These are phyloP conservation scores for Malus hybrid DNA, from an alignment of 331 rosid genomes.

Conservation along the genomic window DNA sequence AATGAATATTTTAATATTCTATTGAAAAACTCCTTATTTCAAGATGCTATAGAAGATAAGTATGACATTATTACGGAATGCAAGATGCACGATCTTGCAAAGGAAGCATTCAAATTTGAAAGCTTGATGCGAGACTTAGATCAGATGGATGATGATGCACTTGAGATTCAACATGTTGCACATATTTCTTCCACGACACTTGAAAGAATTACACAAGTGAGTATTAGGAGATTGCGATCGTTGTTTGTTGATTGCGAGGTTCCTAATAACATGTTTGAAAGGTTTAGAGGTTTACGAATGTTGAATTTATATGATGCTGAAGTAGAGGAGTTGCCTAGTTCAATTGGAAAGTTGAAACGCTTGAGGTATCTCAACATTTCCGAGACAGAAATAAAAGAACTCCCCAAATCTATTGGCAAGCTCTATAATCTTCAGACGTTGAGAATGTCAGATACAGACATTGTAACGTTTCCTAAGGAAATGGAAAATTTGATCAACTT, in stretches of 20 bases:
- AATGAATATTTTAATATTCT: too few species aligned
- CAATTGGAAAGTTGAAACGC: neutral
- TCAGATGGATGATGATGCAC: too few species aligned
- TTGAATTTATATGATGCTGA: neutral
- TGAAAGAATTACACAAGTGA: too few species aligned
- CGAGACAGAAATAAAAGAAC: neutral
- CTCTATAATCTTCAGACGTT: neutral
- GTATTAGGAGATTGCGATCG: neutral
- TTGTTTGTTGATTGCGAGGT: neutral
- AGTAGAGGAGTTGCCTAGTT: neutral
- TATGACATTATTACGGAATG: neutral
- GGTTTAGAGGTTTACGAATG: neutral
- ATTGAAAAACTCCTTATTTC: too few species aligned
- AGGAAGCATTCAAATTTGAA: neutral
- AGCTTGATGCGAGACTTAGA: neutral
- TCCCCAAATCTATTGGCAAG: neutral
- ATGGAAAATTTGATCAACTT: neutral
- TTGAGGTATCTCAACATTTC: neutral
- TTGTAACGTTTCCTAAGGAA: neutral
- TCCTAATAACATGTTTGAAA: neutral
- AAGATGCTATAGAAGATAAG: neutral
- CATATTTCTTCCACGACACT: too few species aligned
- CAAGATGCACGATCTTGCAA: conserved; percentile 3
- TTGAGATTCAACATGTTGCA: too few species aligned
- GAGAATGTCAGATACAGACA: too few species aligned